Base-by-base conservation (phyloP, 139 green algal genomes). In the Micromonas pusilla region DNA sequence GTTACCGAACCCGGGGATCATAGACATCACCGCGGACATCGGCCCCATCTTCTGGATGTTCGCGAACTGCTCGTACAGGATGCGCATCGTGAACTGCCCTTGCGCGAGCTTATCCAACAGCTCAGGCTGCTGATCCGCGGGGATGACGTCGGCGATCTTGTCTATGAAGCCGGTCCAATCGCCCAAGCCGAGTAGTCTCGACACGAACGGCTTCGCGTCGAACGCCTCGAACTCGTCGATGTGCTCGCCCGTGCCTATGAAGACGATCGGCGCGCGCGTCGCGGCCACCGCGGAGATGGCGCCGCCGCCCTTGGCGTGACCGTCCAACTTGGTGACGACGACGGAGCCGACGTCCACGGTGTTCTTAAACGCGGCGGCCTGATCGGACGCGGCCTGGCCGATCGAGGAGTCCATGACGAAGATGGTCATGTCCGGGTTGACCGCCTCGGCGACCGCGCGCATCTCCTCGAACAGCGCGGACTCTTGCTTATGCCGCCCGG, bases 391-490 rank as follows among this genome's bases (percentile, higher is more conserved):
- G 5, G 93, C 91, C 81, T 99, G 95, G 36, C 95, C 95, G 33
- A 99, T 98, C 81, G 82, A 92, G 39, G 91, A 91, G 78, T 99
- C 95, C 95, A 99, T 99, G 20, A 98, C 94, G 86, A 98, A 99
- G 64, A 99, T 92, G 36, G 96, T 87, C 28, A 96, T 79, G 71
- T 96, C 86, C 0, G 95, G 95, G 53, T 89, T 52, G 0, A 96
- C 91, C 0, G 84, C 87, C 16, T 72, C 32, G 23, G n/a, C 34
- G 19, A 82, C 32, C 37, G 79, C 34, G 66, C 90, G 82, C 96
- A 99, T 99, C 86, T 99, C 96, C 89, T 99, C 95, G 87, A 99
- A 99, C 80, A 99, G 85, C 21, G 94, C 85, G 28, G 88, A 92
- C 81, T 97, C 90, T 87, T 99, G 95, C 88, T 97, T 97, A 86